Evolutionary conservation across 441 rosid genomes (phyloP).

Genomic region (Mallotus repandus): DNA sequence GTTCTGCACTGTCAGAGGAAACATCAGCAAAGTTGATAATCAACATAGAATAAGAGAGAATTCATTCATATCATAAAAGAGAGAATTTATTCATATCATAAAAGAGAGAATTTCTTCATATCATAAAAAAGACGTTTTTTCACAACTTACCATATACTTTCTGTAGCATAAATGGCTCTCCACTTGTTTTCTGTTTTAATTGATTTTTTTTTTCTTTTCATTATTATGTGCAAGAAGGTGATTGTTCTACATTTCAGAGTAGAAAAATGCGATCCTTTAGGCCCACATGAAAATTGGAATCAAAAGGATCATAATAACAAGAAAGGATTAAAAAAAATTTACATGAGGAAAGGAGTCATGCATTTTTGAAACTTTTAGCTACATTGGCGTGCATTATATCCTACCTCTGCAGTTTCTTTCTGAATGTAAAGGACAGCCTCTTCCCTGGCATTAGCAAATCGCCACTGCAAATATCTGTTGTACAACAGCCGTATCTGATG

Average conservation of each 20-base stretch:
- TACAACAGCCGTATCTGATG: constrained; percentile 81
- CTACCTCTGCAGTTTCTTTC: constrained; percentile 75
- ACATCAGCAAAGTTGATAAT: neutral
- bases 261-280: neutral
- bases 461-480: constrained; percentile 88
- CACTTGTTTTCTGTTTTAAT: neutral
- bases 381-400: constrained; percentile 13
- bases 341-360: neutral
- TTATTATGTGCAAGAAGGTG: neutral
- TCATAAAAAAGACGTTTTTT: neutral
- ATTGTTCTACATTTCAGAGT: neutral
- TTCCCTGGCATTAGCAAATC: constrained; percentile 74
- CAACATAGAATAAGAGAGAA: neutral
- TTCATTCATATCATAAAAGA: neutral
- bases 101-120: neutral
- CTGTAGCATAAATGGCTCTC: neutral
- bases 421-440: constrained; percentile 69
- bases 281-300: neutral
- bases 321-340: neutral
- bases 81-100: neutral
- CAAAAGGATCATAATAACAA: neutral
- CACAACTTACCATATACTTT: neutral
- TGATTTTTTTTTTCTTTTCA: neutral
- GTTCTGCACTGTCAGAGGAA: neutral
- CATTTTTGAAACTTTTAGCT: neutral